A percentile compares a stretch with the other conserved stretches of the same genome.
Evolutionary conservation across 345 rosid genomes (phyloP).

Genomic region (Kandelia obovata): DNA sequence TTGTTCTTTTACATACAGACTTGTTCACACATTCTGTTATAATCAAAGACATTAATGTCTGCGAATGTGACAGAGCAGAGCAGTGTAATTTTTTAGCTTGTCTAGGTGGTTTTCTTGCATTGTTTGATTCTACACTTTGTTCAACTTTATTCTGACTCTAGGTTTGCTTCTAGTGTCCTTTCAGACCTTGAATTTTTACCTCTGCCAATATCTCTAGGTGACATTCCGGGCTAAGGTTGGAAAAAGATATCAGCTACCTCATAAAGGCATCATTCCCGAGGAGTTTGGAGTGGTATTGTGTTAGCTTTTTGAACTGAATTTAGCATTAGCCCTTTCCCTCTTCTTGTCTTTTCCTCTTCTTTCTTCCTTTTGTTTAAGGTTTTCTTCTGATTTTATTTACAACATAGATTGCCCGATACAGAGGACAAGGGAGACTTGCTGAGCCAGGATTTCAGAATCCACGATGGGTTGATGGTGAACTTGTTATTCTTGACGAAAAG

Average conservation of each 20-base stretch:
- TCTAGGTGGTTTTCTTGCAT: neutral
- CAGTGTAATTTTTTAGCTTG: neutral
- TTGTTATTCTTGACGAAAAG: constrained; percentile 95
- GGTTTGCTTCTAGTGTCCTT: neutral
- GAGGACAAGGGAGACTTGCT: constrained; percentile 94
- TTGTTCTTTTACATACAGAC: no score
- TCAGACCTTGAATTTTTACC: constrained; percentile 3
- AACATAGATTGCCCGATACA: constrained; percentile 79
- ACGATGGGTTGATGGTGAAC: constrained; percentile 98
- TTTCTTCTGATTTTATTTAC: constrained; percentile 13
- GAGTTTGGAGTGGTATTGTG: constrained; percentile 89
- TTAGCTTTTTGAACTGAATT: constrained; percentile 5
- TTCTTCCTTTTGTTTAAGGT: constrained; percentile 7
- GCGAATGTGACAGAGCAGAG: neutral
- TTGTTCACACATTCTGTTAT: no score
- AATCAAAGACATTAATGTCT: neutral
- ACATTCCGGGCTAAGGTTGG: constrained; percentile 98
- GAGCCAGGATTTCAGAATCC: constrained; percentile 87
- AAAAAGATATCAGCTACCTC: constrained; percentile 83
- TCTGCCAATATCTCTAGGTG: constrained; percentile 43
- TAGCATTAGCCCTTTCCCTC: neutral
- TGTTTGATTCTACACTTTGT: neutral
- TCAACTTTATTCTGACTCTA: neutral
- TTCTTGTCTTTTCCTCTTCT: neutral
- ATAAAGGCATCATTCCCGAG: constrained; percentile 90